These are phyloP conservation scores for Priceomyces fermenticarens DNA, from an alignment of 805 yeast genomes.

Conservation along the genomic window DNA sequence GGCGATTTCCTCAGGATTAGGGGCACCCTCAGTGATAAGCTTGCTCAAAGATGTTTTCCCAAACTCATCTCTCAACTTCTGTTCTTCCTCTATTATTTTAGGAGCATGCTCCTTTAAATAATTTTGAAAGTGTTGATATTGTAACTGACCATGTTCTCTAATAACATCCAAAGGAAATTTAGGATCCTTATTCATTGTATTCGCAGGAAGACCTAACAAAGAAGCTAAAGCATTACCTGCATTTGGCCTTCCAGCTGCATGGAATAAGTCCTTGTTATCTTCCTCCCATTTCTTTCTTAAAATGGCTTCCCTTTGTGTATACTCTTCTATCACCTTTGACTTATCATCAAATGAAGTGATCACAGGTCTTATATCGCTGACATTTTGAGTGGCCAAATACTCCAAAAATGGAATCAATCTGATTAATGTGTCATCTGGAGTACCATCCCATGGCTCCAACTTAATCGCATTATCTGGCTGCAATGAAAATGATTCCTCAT, in stretches of 20 bases:
- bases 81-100: slow-evolving; percentile 81
- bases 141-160: slow-evolving; percentile 89
- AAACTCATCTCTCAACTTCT: slow-evolving; percentile 75
- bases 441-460: slow-evolving; percentile 83
- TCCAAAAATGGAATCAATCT: slow-evolving; percentile 89
- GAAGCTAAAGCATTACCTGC: slow-evolving; percentile 54
- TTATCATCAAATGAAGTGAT: slow-evolving; percentile 69
- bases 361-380: slow-evolving; percentile 87
- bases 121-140: slow-evolving; percentile 74
- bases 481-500: slow-evolving; percentile 64
- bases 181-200: slow-evolving; percentile 46
- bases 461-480: slow-evolving; percentile 96
- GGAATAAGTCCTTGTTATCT: slow-evolving; percentile 43
- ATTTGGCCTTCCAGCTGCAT: slow-evolving; percentile 30
- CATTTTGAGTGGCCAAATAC: slow-evolving; percentile 83
- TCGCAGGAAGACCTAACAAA: slow-evolving; percentile 60
- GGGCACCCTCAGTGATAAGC: slow-evolving; percentile 78
- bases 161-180: slow-evolving; percentile 84
- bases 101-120: slow-evolving; percentile 56
- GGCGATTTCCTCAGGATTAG: slow-evolving; percentile 65
- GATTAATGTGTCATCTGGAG: slow-evolving; percentile 74
- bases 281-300: slow-evolving; percentile 70
- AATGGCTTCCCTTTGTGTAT: slow-evolving; percentile 68
- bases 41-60: slow-evolving; percentile 82
- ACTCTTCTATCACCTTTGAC: slow-evolving; percentile 71